Evolutionary conservation across 1,284 basidiomycete species (phyloP), one percentile per base, ranked within the genome.

Genomic region (Coriolopsis trogii): DNA sequence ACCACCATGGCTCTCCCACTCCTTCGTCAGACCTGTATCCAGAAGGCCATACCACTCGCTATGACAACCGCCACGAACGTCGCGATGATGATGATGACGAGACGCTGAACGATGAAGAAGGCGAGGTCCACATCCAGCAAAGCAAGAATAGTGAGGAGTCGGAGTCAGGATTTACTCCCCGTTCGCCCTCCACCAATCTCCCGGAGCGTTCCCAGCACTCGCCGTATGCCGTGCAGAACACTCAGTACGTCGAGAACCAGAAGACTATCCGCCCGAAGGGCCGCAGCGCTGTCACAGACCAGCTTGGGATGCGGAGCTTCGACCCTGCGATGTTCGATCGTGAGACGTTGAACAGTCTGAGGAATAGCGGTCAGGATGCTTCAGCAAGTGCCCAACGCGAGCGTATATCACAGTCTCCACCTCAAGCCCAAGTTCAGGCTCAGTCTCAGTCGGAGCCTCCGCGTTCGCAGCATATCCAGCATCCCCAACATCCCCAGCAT

Each of bases 141-240:
- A 67, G 55, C 52, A 67, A 65, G 59, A 64, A 60, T 41, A 60
- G 63, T 43, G 66, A 69, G 25, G 66, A 67, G 43, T 72, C 70
- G 12, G 67, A 67, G 57, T 67, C 61, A 52, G 74, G 65, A 50
- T 84, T 80, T 59, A 90, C 87, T 0, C 87, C 88, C 4, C 79
- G 85, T n/a, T 90, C 87, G 3, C 85, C 85, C 0, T 80, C 80
- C 20, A 76, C 75, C 23, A 74, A 67, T 31, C 72, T 88, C 15
- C 84, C 84, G 2, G 81, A 84, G 20, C 67, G 66, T 2, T 46
- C 63, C 16, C 59, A 60, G n/a, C 63, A 66, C 41, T 46, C 46
- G 15, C 59, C 56, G 9, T 68, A 67, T 50, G 49, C 50, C 3
- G 49, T 54, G 8, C 41, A 63, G 0, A 58, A 56, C 7, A 56